Evolutionary conservation across 1,139 yeast genomes (phyloP), one percentile per base, ranked within the genome.

Genomic region (Yamadazyma siamensis): DNA sequence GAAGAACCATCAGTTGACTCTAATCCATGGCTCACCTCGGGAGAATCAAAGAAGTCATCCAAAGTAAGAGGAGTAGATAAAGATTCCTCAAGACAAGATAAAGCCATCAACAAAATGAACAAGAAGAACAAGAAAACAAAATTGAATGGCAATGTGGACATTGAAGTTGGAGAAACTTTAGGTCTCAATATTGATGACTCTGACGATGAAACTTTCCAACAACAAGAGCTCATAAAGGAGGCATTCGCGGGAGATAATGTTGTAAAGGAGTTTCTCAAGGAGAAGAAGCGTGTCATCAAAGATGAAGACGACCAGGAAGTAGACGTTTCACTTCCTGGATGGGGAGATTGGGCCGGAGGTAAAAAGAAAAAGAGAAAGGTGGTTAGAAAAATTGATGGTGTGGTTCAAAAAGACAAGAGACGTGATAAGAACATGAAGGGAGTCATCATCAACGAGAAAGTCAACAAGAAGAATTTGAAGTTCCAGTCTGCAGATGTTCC

Each of bases 211-310:
- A 59, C 74, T 66, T 86, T 91, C 61, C 73, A 77, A 46, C 96
- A 91, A 54, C 78, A 79, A 39, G 91, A 87, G 35, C 68, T 91
- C 28, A 86, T 87, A 39, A 76, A 80, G 41, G 83, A 89, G 50
- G 98, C 98, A 0, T 91, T 91, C 68, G 97, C 96, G 3, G 97
- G 97, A 15, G 99, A 91, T 58, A 94, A 91, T 51, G 82, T 78
- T n/a, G 82, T 81, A 13, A 71, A 73, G 13, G 95, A 88, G 43
- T 88, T 88, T 52, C 75, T 73, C 38, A 77, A 71, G 14, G 95
- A 85, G 45, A 91, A 91, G 61, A 65, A 66, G 35, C 69, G 75
- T 42, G 74, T 74, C n/a, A 66, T 73, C 5, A 72, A 64, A 31
- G 91, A 83, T 28, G 97, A 91, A 57, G 97, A 78, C 38, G 96